phyloP scores from a whole-genome alignment of 2,329 filamentous ascomycete species.

The Trichoderma cornu-damae region DNA sequence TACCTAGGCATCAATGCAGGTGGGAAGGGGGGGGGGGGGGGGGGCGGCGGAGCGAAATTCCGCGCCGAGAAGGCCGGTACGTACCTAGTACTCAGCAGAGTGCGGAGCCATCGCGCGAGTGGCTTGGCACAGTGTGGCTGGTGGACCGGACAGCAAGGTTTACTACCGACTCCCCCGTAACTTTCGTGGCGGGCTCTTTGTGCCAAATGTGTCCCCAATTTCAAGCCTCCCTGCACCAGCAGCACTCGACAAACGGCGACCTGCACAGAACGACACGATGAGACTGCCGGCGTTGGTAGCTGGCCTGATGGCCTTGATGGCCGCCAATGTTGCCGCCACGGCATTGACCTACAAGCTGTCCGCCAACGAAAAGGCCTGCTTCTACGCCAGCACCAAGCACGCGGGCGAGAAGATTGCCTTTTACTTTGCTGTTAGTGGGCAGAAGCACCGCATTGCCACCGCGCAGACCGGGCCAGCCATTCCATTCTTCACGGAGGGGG shows the following conservation, averaged over 20 bases:
- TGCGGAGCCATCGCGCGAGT: no score
- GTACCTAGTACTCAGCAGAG: not conserved
- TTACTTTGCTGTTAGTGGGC: constrained; percentile 84
- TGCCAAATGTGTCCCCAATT: constrained; percentile 19
- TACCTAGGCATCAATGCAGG: constrained; percentile 12
- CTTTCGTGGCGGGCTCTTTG: not conserved
- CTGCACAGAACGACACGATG: constrained; percentile 47
- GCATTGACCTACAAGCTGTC: constrained; percentile 89
- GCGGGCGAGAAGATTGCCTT: constrained; percentile 88
- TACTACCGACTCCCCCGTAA: not conserved
- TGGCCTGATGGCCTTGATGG: constrained; percentile 66
- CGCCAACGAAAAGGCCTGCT: constrained; percentile 93
- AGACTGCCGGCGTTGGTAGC: constrained; percentile 57
- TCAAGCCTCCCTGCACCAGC: constrained; percentile 11
- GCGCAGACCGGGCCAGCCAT: no score
- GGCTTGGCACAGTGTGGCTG: not conserved
- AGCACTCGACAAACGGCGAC: constrained; percentile 29
- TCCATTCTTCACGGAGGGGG: not conserved
- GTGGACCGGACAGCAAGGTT: not conserved
- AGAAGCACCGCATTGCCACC: not conserved
- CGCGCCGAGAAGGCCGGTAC: constrained; percentile 20
- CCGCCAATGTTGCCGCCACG: constrained; percentile 72
- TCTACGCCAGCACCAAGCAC: constrained; percentile 76
- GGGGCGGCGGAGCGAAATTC: constrained; percentile 23
- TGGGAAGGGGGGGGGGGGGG: not conserved